Evolutionary conservation across 1,139 yeast genomes (phyloP), one percentile per base, ranked within the genome.

Genomic region (Pichia sp.): DNA sequence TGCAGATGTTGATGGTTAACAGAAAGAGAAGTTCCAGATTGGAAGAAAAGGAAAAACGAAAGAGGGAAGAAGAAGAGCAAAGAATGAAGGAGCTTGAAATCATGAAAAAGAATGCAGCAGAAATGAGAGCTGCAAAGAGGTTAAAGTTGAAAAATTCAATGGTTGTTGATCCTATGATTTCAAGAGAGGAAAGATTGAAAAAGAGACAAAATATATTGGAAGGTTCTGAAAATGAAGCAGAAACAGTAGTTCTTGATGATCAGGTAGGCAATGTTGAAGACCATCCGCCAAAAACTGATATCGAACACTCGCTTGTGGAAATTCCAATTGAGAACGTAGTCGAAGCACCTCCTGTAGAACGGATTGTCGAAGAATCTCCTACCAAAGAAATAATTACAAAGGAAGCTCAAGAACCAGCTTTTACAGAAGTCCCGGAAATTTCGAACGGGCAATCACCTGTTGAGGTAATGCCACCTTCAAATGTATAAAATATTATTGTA

Each of bases 41-140:
- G 37, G 77, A 74, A 56, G 79, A 77, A n/a, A 75, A 71, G 52
- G 79, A 75, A 51, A 65, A 64, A 49, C 71, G 67, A 45, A 68
- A 63, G 47, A 66, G 61, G 44, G 71, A 69, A 44, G 77, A 73
- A 43, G 62, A 74, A 48, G 71, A 55, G 69, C 67, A 53, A 29
- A 65, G 66, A 45, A 69, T 68, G 46, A 65, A 64, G 48, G 67
- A 65, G 46, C 65, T 66, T 29, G 77, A 73, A 48, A 29, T 43
- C 11, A 37, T 49, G 43, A 60, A 66, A 50, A 49, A 60, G 58
- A 56, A 66, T 33, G 61, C 61, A n/a, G 61, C 64, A 3, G 59
- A 57, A 39, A 36, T 58, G 16, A 53, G 66, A 39, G 66, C 71
- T 8, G 62, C 66, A 46, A 64, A 65, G 50, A 57, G 79, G 55